phyloP scores from a whole-genome alignment of 2,329 filamentous ascomycete species.

The Massarina eburnea region DNA sequence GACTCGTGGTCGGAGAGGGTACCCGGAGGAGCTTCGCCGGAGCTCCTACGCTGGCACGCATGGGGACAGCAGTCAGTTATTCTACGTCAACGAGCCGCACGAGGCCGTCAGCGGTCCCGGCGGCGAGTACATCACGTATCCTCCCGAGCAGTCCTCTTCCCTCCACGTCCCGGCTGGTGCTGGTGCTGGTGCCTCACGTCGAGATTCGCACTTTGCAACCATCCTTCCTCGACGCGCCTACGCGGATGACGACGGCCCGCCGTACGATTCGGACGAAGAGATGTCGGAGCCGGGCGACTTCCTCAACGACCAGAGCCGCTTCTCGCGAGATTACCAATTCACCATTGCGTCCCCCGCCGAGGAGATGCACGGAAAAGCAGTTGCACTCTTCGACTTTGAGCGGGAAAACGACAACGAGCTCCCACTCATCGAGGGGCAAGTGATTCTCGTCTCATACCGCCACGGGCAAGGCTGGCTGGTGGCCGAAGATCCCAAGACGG shows the following conservation, averaged over 20 bases:
- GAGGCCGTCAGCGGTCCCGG: conserved; percentile 72
- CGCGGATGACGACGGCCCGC: conserved; percentile 43
- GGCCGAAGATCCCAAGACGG: conserved; percentile 91
- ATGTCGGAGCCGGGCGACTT: conserved; percentile 53
- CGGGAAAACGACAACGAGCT: conserved; percentile 97
- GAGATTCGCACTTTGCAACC: conserved; percentile 59
- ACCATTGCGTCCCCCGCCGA: conserved; percentile 94
- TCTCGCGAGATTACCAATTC: conserved; percentile 90
- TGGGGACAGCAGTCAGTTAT: conserved; percentile 71
- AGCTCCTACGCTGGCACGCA: conserved; percentile 50
- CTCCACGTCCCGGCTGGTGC: conserved; percentile 31
- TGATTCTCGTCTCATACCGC: conserved; percentile 93
- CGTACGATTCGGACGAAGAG: conserved; percentile 51
- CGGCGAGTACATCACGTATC: conserved; percentile 80
- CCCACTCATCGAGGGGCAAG: conserved; percentile 87
- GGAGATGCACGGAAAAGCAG: conserved; percentile 95
- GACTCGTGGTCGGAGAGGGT: conserved; percentile 36
- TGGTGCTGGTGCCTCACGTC: conserved; percentile 41
- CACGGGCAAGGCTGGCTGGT: conserved; percentile 98
- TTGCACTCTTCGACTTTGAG: conserved; percentile 92
- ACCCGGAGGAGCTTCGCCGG: conserved; percentile 48
- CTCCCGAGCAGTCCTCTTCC: conserved; percentile 50
- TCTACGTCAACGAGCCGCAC: conserved; percentile 69
- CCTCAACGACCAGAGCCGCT: conserved; percentile 69
- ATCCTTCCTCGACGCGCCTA: conserved; percentile 47